Evolutionary conservation across 1,139 yeast genomes (phyloP), one percentile per base, ranked within the genome.

Genomic region (Candida pseudocylindracea): DNA sequence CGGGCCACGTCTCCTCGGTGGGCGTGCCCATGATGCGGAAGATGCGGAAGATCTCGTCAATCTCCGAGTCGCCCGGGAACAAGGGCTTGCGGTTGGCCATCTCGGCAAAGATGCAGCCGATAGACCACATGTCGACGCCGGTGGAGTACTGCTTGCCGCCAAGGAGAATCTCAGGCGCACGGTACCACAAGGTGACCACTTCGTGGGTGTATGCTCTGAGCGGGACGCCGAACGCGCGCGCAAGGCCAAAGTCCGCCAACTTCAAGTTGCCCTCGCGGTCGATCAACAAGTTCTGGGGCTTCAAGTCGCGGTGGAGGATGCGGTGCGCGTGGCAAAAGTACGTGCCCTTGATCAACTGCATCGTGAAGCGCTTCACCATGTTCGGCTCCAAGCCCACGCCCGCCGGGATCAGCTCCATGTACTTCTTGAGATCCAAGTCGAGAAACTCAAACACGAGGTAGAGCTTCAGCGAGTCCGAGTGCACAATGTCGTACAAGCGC

Each of bases 51-150:
- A 91, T 88, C 54, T 91, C 73, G 60, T 88, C 85, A 42, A 88
- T 88, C 52, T 88, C 98, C 11, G 94, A 80, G 53, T 88, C 98
- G 26, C 98, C 99, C 2, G 96, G 93, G 56, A 88, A 88, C 33
- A 88, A 55, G 8, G 99, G 96, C 52, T 81, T 81, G 39, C 98
- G 65, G 48, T 85, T 81, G 43, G 91, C 88, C 96, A 88, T 85
- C 52, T 88, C 99, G 6, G 96, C 98, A 55, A 91, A 88, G 36
- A 88, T 88, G 53, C 96, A 85, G 15, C 99, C 99, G 37, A 83
- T 80, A 12, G 94, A 80, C 99, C 99, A 88, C 75, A 91, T 83
- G 51, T 88, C 99, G 33, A 88, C 96, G 25, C 96, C 96, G 0
- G 96, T 88, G 33, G 94, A 80, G 53, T 88, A 88, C 52, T 88